Evolutionary conservation across 371 early-diverging fungal species (phyloP).

Genomic region (Mortierella sp.): DNA sequence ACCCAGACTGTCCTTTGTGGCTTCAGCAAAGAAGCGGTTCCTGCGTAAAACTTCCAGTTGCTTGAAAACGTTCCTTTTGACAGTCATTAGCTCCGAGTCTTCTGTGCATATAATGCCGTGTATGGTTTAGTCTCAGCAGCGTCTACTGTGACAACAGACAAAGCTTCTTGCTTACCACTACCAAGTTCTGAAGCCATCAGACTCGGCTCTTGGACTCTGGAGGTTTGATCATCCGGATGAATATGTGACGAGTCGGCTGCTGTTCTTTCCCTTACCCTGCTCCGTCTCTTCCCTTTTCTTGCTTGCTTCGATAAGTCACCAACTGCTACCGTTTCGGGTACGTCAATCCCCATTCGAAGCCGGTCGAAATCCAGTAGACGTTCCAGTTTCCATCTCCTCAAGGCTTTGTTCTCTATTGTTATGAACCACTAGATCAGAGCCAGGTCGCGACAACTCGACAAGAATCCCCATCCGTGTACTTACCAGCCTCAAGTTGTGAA

Average conservation of each 20-base stretch:
- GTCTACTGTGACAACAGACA: background rate
- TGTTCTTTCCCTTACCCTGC: background rate
- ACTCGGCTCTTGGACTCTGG: background rate
- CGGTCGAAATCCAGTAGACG: conserved; percentile 6
- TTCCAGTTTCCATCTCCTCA: conserved; percentile 20
- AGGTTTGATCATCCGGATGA: background rate
- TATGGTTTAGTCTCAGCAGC: background rate
- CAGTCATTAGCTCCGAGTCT: background rate
- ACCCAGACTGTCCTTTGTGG: background rate
- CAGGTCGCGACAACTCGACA: too few relatives aligned
- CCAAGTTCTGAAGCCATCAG: too few relatives aligned
- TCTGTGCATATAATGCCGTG: background rate
- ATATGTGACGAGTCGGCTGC: background rate
- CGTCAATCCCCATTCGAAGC: background rate
- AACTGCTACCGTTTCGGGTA: background rate
- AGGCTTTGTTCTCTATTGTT: conserved; percentile 17
- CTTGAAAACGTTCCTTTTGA: conserved; percentile 6
- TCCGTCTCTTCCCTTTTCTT: conserved; percentile 11
- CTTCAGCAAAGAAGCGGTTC: conserved; percentile 14
- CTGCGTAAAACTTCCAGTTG: conserved; percentile 6
- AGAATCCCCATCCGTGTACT: background rate
- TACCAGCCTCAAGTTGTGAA: conserved; percentile 4
- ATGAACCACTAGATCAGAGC: too few relatives aligned
- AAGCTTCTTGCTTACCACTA: too few relatives aligned
- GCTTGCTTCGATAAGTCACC: background rate